A percentile compares a stretch with the other conserved stretches of the same genome.
Evolutionary conservation across 208 protist species (phyloP).

Genomic region (Crithidia brevicula): DNA sequence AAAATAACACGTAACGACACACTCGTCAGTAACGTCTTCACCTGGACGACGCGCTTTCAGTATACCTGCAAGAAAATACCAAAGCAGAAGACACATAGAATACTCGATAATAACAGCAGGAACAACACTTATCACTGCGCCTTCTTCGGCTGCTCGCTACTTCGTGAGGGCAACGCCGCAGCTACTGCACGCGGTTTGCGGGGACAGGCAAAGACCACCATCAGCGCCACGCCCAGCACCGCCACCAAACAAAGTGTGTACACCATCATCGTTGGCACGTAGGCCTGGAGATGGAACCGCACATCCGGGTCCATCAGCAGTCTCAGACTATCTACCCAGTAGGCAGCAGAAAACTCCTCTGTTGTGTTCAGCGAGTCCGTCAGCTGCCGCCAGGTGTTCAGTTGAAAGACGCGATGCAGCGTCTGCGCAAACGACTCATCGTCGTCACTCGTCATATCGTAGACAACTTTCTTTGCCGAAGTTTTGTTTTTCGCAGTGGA

Average conservation of each 20-base stretch:
- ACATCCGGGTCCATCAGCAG: background rate
- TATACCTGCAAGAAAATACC: too few relatives aligned
- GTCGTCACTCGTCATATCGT: too few relatives aligned
- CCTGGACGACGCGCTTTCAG: too few relatives aligned
- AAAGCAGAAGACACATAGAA: too few relatives aligned
- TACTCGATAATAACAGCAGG: too few relatives aligned
- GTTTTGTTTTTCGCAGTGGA: too few relatives aligned
- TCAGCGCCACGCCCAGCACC: background rate
- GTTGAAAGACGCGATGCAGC: conserved; percentile 6
- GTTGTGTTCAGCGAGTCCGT: conserved; percentile 5
- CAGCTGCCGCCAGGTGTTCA: conserved; percentile 8
- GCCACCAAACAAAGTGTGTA: background rate
- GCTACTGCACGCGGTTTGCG: background rate
- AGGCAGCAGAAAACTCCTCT: conserved; percentile 4
- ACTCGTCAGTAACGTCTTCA: too few relatives aligned
- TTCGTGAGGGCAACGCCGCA: too few relatives aligned
- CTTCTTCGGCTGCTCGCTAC: too few relatives aligned
- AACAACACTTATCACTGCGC: background rate
- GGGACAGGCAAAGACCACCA: background rate
- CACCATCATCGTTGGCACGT: background rate
- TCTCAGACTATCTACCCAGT: conserved; percentile 8
- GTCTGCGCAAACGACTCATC: conserved; percentile 4
- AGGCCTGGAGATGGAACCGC: conserved; percentile 17
- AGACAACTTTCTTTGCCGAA: too few relatives aligned
- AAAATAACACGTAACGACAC: too few relatives aligned